Percentiles rank a stretch among this genome's conserved stretches.
Conservation (phyloP, 345 rosid species). For the Viola odorata region DNA sequence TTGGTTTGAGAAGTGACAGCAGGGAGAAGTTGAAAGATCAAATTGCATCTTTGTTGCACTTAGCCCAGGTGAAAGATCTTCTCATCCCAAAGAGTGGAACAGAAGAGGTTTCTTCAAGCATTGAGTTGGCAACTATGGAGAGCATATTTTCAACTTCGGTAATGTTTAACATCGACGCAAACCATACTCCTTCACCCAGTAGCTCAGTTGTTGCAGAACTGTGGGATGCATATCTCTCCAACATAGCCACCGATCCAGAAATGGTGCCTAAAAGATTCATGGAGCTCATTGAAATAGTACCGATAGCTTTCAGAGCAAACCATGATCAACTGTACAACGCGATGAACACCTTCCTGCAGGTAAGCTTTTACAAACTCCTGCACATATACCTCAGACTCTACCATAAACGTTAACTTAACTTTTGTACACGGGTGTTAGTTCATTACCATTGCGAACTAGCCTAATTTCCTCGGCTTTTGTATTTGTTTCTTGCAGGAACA, state of each 20-base stretch:
- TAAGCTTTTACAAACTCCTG: conserved; percentile 13
- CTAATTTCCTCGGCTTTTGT: neutral
- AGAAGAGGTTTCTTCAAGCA: conserved; percentile 34
- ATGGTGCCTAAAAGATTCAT: conserved; percentile 42
- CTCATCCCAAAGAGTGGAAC: conserved; percentile 34
- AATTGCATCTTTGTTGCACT: conserved; percentile 44
- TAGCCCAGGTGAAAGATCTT: conserved; percentile 48
- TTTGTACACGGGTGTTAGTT: neutral
- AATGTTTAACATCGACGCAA: conserved; percentile 26
- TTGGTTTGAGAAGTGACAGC: conserved; percentile 36
- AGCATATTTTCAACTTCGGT: conserved; percentile 44
- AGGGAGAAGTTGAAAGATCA: conserved; percentile 47
- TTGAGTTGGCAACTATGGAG: conserved; percentile 53
- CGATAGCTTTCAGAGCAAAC: conserved; percentile 47
- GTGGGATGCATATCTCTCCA: conserved; percentile 58
- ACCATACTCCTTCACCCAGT: conserved; percentile 31
- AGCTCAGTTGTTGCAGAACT: conserved; percentile 47
- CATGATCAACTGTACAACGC: conserved; percentile 72
- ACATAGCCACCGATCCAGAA: conserved; percentile 37
- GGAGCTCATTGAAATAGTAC: conserved; percentile 53
- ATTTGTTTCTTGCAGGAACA: conserved; percentile 33
- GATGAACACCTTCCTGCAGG: conserved; percentile 54
- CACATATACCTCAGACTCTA: neutral
- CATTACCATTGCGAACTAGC: neutral
- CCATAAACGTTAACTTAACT: neutral